Evolutionary conservation across 495 filamentous ascomycete species (phyloP), one percentile per base, ranked within the genome.

Genomic region (Amorphotheca resinae): DNA sequence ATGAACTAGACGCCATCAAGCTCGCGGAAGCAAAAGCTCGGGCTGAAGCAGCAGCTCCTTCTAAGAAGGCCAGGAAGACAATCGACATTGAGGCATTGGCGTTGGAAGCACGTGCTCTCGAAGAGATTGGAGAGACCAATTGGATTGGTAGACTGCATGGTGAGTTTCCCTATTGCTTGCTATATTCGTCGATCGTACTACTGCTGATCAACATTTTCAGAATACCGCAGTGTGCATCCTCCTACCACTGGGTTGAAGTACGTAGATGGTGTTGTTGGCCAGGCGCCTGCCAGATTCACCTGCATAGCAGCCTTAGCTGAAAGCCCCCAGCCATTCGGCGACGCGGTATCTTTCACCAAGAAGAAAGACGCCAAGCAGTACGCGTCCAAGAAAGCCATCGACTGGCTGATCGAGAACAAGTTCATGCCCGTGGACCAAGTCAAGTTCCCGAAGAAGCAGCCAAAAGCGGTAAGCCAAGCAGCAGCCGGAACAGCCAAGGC

Each of bases 101-200:
- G 2, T 9, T 47, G 39, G 15, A 45, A 43, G 42, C 45, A 3
- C 5, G 25, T 5, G 25, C 25, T 5, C 14, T 46, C 3, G 22
- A 44, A 8, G 48, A 49, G 39, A 33, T 55, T n/a, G 52, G 52
- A 8, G 22, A 32, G 14, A 44, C 15, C 4, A 52, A 55, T 30
- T 55, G 52, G 52, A 22, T 51, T 18, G 45, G 45, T 6, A 51
- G 23, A 33, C 22, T 55, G 9, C 20, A 25, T 12, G 49, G 52
- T 55, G 26, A 18, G 21, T 14, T 20, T 3, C 7, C n/a, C 14
- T 22, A 21, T 38, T 18, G 14, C 15, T 22, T 38, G 5, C 9
- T 20, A 18, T 11, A 7, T 18, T 4, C 4, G 2, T 20, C 14
- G 26, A 14, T 39, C 22, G 9, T 3, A 34, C 4, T 26, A 23